phyloP scores from a whole-genome alignment of 305 asterid species.

The Ruellia speciosa region DNA sequence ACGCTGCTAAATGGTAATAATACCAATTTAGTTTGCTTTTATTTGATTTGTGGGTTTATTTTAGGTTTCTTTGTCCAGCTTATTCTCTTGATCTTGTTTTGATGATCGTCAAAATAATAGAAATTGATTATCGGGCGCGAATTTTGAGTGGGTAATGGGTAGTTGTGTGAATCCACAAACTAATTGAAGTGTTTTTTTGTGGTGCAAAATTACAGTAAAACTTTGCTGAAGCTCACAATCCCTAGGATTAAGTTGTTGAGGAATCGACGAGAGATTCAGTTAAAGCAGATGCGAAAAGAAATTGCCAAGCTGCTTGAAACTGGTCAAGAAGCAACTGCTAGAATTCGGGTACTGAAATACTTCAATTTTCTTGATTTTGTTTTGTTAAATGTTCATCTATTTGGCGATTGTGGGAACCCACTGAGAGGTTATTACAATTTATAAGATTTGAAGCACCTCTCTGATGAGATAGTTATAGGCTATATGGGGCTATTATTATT shows the following conservation, averaged over 20 bases:
- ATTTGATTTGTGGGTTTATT: background rate
- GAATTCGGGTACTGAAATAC: constrained; percentile 58
- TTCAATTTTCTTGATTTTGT: background rate
- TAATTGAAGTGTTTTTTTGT: constrained; percentile 14
- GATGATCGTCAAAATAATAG: background rate
- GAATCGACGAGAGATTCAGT: constrained; percentile 85
- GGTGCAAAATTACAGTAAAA: constrained; percentile 48
- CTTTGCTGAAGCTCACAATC: constrained; percentile 70
- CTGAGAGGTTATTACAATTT: constrained; percentile 17
- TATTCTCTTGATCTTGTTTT: background rate
- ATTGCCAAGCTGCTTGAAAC: constrained; percentile 92
- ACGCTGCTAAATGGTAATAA: constrained; percentile 73
- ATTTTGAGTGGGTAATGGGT: background rate
- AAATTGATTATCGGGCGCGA: background rate
- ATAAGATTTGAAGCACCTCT: constrained; percentile 1
- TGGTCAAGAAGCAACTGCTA: constrained; percentile 98
- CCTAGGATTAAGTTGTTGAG: constrained; percentile 87
- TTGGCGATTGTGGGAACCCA: constrained; percentile 9
- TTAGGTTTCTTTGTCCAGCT: constrained; percentile 3
- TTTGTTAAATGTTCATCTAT: constrained; percentile 2
- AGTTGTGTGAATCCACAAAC: constrained; percentile 9
- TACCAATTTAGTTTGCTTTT: background rate
- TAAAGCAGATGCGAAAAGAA: constrained; percentile 86
- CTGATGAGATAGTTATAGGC: too few species aligned
- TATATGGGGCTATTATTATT: constrained; percentile 12